Base-by-base conservation (phyloP, 306 rosid genomes). In the Castanea sativa region DNA sequence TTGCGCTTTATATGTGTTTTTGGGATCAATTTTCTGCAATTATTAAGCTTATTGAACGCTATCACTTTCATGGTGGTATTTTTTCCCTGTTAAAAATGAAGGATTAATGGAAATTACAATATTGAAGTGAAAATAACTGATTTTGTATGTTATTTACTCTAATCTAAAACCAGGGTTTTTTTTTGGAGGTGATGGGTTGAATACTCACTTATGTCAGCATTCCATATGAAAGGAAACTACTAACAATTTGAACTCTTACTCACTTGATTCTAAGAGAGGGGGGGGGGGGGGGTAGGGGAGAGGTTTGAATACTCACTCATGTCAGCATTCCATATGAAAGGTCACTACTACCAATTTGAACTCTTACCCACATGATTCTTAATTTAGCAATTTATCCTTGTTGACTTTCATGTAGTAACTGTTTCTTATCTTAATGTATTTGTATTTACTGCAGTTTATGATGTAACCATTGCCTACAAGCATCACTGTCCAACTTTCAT, bases 401-500 rank as follows among this genome's bases (percentile, higher is more conserved):
- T 58, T 21, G 41, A 70, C 35, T 49, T 68, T 75, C 51, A 38
- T 13, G 14, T 21, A n/a, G 12, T 55, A 53, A 72, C 55, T 60
- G 15, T 59, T 51, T 63, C 5, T 53, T 65, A 29, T 65, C 80
- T 58, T 30, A 84, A 20, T 51, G n/a, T 57, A 7, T 56, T 57
- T 64, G 32, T 73, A 81, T 83, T 53, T 29, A 41, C 75, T 83
- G 56, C 88, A 90, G 97, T 92, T 79, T 90, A 92, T 88, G 95
- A 92, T 67, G 80, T 92, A 41, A 90, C 97, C 69, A 89, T 92
- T 52, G 92, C 88, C 87, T 92, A 90, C 87, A 87, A 86, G 81
- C 65, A 84, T 75, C 73, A 86, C 76, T 89, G 90, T 78, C 97
- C 97, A 9, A 85, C 97, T 74, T 92, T 92, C 82, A 68, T 90